Evolutionary conservation across 139 green algal genomes (phyloP), one percentile per base, ranked within the genome.

Genomic region (Haematococcus lacustris): DNA sequence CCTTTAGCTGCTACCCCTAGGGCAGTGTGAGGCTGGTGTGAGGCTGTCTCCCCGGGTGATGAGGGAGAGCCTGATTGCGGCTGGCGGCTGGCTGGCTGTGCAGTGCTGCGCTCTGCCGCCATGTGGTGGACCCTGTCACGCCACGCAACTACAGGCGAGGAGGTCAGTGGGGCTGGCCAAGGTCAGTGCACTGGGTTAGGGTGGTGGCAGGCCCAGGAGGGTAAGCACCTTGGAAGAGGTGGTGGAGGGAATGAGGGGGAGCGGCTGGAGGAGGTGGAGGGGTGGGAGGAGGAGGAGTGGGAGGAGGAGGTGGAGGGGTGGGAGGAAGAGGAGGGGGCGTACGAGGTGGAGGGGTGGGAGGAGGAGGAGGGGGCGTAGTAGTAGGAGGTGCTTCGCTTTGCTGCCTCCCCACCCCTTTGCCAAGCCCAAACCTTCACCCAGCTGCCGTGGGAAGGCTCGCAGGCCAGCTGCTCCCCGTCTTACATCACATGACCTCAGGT

Each of bases 61-160:
- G n/a, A n/a, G n/a, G n/a, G n/a, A n/a, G n/a, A n/a, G n/a, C n/a
- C n/a, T n/a, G n/a, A n/a, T n/a, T n/a, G n/a, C n/a, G n/a, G n/a
- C n/a, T n/a, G n/a, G n/a, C n/a, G n/a, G n/a, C n/a, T n/a, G n/a
- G n/a, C n/a, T n/a, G n/a, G n/a, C n/a, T 26, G 4, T 69, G 63
- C 63, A 69, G 63, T 51, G 13, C 37, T 69, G 13, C 63, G 63
- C 6, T 50, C 63, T 9, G 63, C 37, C 2, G 63, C 63, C 63
- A 69, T 69, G 63, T 69, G 63, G 63, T 69, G 37, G 35, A 51
- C 63, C 6, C 63, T 69, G 63, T n/a, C n/a, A 35, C 34, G 37
- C 2, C 63, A 69, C 37, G 63, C 35, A 21, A 50, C 13, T 21
- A 40, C 30, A 5, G 51, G 32, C 38, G 30, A 47, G 25, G 63